Base-by-base conservation (phyloP, 768 basidiomycete genomes). In the Lactarius deliciosus region DNA sequence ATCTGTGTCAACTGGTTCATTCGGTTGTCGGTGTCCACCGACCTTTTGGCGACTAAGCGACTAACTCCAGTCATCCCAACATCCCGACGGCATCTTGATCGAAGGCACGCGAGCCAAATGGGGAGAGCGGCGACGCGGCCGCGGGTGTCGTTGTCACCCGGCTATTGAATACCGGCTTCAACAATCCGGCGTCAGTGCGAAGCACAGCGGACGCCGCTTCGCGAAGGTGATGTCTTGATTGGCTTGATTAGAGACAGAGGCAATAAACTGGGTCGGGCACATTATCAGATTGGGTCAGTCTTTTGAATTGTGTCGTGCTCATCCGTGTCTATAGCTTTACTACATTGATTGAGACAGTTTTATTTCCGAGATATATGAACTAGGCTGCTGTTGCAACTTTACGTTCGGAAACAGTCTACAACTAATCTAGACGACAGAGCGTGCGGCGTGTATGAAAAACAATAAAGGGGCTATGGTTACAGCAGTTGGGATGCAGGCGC, bases 61-160 rank as follows among this genome's bases (percentile, higher is more conserved):
- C 41, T 28, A 57, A n/a, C 34, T 45, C 43, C 32, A 20, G 16
- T 58, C 22, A 47, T 53, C 30, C 28, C 15, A 38, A n/a, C 16
- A 20, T 55, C 40, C 34, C 18, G 41, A 60, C 22, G 20, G 34
- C 8, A 65, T 56, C 57, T 47, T 81, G 80, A 76, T 82, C 57
- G 81, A 81, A 66, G 66, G 64, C 2, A 78, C 78, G 63, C 75
- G 81, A 20, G 69, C 66, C 34, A 78, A 76, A 63, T 57, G 56
- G 41, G 72, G 68, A 1, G 74, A 71, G 20, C 18, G 66, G 74
- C 18, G 74, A 76, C 32, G 78, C 79, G 20, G 81, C 82, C 30
- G 64, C 77, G 25, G 79, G 5, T 43, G 8, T 20, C 15, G 22
- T 53, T 15, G 22, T 53, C 10, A 22, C 22, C 15, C 15, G 50